phyloP scores from a whole-genome alignment of 164 flowering plant genomes.

The Sextonia rubra region DNA sequence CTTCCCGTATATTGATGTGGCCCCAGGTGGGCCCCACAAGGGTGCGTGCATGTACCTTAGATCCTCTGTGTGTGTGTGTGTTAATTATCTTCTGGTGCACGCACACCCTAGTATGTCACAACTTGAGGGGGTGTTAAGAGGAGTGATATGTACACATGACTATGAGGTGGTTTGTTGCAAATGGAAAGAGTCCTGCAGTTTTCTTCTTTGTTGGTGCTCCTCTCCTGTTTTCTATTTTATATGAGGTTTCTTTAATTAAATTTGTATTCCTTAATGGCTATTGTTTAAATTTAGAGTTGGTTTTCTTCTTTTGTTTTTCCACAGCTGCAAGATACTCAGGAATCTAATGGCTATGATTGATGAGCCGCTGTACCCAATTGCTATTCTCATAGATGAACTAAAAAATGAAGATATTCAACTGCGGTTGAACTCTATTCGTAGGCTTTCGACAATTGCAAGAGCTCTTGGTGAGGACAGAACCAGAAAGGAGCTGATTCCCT shows the following conservation, averaged over 20 bases:
- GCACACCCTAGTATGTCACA: too few species aligned
- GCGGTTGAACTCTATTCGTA: slow-evolving; percentile 77
- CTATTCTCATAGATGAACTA: slow-evolving; percentile 83
- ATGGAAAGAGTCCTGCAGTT: too few species aligned
- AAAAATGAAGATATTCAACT: slow-evolving; percentile 93
- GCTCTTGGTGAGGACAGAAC: slow-evolving; percentile 94
- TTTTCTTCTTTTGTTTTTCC: background rate
- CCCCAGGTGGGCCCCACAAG: too few species aligned
- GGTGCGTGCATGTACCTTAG: too few species aligned
- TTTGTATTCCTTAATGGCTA: background rate
- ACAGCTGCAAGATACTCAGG: slow-evolving; percentile 14
- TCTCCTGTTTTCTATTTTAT: too few species aligned
- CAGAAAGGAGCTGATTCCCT: slow-evolving; percentile 85
- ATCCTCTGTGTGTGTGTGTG: too few species aligned
- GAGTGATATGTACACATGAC: too few species aligned
- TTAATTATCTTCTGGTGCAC: too few species aligned
- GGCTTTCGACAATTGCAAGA: slow-evolving; percentile 84
- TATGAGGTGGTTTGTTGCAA: too few species aligned
- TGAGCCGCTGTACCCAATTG: slow-evolving; percentile 90
- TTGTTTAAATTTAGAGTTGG: background rate
- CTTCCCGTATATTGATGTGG: too few species aligned
- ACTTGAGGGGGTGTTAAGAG: too few species aligned
- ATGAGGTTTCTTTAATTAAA: too few species aligned
- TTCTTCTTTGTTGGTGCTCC: background rate
- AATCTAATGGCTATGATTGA: slow-evolving; percentile 63